Evolutionary conservation across 2,329 filamentous ascomycete genomes (phyloP).

Genomic region (Ustulina deusta): DNA sequence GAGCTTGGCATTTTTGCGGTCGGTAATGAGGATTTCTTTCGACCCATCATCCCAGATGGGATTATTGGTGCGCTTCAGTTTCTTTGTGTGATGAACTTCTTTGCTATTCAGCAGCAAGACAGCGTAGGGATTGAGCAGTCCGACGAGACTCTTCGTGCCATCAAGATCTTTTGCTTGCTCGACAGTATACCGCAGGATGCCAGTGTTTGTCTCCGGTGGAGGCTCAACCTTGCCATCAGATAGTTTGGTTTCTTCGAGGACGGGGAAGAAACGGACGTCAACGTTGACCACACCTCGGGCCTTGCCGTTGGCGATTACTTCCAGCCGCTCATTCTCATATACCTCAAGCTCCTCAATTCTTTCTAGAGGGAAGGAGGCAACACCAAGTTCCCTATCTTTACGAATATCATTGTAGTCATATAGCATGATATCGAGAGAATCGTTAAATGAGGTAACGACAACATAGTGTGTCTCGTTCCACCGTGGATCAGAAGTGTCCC

Average conservation of each 20-base stretch:
- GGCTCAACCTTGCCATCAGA: constrained; percentile 81
- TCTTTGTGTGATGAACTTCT: constrained; percentile 88
- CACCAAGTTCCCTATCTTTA: constrained; percentile 95
- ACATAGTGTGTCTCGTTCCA: constrained; percentile 99
- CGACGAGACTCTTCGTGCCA: constrained; percentile 89
- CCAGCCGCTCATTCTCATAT: constrained; percentile 86
- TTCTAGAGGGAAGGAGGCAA: constrained; percentile 87
- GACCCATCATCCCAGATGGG: constrained; percentile 94
- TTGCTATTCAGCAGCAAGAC: constrained; percentile 90
- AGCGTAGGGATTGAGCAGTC: constrained; percentile 91
- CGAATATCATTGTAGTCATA: constrained; percentile 96
- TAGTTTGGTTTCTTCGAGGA: constrained; percentile 77
- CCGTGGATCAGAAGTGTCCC: constrained; percentile 85
- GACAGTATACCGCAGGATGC: constrained; percentile 92
- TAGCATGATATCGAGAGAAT: constrained; percentile 84
- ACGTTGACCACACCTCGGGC: constrained; percentile 81
- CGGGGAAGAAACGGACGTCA: constrained; percentile 95
- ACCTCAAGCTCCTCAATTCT: constrained; percentile 80
- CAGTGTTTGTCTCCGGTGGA: constrained; percentile 89
- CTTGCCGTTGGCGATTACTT: constrained; percentile 87
- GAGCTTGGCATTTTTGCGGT: constrained; percentile 89
- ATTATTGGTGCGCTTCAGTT: constrained; percentile 96
- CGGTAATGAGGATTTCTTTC: constrained; percentile 95
- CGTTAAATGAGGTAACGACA: constrained; percentile 90
- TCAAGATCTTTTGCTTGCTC: constrained; percentile 98